A percentile compares a stretch with the other conserved stretches of the same genome.
Evolutionary conservation across 306 rosid species (phyloP).

Genomic region (Trifolium pratense): DNA sequence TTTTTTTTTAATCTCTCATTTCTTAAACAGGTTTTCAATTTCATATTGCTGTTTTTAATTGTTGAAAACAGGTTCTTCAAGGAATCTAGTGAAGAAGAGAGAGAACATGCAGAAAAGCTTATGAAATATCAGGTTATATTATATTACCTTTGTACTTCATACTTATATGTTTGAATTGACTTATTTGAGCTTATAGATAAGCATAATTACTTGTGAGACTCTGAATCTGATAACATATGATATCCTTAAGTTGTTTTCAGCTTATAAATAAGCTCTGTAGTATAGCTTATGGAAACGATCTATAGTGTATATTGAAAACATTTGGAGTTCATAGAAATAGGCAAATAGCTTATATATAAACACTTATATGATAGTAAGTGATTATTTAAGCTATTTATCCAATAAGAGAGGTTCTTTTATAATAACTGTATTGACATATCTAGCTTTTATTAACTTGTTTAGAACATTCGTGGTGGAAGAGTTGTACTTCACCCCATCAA

Average conservation of each 20-base stretch:
- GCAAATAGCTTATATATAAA: neutral
- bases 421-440: neutral
- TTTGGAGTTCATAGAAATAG: neutral
- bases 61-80: conserved; percentile 50
- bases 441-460: conserved; percentile 21
- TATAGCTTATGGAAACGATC: neutral
- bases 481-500: conserved; percentile 55
- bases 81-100: conserved; percentile 64
- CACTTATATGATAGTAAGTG: neutral
- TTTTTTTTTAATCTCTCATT: neutral
- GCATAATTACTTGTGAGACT: neutral
- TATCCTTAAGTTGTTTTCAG: neutral
- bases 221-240: neutral
- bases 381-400: no score
- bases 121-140: conserved; percentile 56
- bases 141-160: neutral
- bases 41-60: conserved; percentile 9
- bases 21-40: conserved; percentile 4
- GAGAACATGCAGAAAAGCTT: conserved; percentile 63
- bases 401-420: neutral
- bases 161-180: neutral
- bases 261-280: neutral
- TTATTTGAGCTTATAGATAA: neutral
- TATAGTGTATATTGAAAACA: neutral
- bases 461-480: conserved; percentile 63